Conservation (phyloP, 2,329 filamentous ascomycete species). For the Truncatella angustata region DNA sequence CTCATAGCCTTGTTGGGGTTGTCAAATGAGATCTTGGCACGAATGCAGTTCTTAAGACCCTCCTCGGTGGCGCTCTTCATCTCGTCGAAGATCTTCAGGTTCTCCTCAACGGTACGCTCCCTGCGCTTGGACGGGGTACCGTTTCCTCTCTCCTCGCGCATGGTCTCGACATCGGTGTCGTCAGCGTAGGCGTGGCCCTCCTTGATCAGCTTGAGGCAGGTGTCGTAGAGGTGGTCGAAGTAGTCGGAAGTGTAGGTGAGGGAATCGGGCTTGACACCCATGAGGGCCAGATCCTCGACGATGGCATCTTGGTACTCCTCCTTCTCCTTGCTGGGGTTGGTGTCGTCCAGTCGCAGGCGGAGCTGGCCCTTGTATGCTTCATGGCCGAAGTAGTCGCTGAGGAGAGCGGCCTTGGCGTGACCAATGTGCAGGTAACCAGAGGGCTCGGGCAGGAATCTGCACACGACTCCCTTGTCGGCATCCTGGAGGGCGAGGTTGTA, state of each 20-base stretch:
- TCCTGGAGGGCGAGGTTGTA: slow-evolving; percentile 87
- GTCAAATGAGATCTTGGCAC: slow-evolving; percentile 89
- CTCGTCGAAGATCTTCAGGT: slow-evolving; percentile 80
- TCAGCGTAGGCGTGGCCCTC: slow-evolving; percentile 90
- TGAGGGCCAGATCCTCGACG: slow-evolving; percentile 82
- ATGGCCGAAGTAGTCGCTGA: slow-evolving; percentile 97
- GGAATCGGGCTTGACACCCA: slow-evolving; percentile 87
- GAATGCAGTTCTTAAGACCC: slow-evolving; percentile 84
- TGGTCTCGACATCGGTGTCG: slow-evolving; percentile 85
- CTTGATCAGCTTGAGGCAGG: slow-evolving; percentile 80
- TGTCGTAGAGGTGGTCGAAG: slow-evolving; percentile 88
- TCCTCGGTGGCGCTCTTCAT: slow-evolving; percentile 86
- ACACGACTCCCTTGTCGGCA: slow-evolving; percentile 85
- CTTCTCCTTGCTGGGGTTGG: slow-evolving; percentile 96
- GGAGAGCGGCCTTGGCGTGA: slow-evolving; percentile 87
- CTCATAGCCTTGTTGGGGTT: slow-evolving; percentile 94
- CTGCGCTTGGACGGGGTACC: slow-evolving; percentile 80
- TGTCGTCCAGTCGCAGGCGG: slow-evolving; percentile 92
- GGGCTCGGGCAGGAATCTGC: slow-evolving; percentile 90
- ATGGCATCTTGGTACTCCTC: slow-evolving; percentile 95
- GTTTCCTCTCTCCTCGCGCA: slow-evolving; percentile 81
- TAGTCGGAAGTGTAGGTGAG: slow-evolving; percentile 93
- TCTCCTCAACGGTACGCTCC: slow-evolving; percentile 78
- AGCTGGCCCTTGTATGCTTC: slow-evolving; percentile 89
- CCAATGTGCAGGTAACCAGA: slow-evolving; percentile 95